A percentile compares a stretch with the other conserved stretches of the same genome.
Conservation (phyloP, 208 protist genomes). For the Leptomonas pyrrhocoris region DNA sequence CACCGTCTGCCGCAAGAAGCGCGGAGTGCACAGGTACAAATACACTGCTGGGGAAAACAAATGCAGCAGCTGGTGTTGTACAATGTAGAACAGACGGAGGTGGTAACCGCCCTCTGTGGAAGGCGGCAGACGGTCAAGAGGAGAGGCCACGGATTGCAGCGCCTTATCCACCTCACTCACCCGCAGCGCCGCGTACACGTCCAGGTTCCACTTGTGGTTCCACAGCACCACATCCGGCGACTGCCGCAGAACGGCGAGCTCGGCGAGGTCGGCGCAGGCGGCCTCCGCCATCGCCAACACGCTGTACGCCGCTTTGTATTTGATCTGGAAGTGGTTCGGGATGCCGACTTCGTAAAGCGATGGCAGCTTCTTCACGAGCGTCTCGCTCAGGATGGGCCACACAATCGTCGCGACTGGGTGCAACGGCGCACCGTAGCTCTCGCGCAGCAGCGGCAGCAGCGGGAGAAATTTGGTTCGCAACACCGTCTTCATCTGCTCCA, state of each 20-base stretch:
- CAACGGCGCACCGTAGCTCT: constrained; percentile 44
- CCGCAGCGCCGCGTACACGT: constrained; percentile 81
- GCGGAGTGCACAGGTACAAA: constrained; percentile 28
- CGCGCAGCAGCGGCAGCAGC: constrained; percentile 59
- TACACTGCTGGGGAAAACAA: constrained; percentile 32
- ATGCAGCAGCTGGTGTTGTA: constrained; percentile 34
- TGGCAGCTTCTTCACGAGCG: constrained; percentile 78
- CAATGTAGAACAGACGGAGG: constrained; percentile 30
- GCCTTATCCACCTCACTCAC: constrained; percentile 55
- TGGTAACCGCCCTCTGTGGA: constrained; percentile 21
- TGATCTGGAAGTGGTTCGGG: constrained; percentile 73
- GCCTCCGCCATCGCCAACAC: constrained; percentile 60
- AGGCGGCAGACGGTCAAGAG: constrained; percentile 26
- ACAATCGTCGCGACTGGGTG: constrained; percentile 62
- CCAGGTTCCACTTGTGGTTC: constrained; percentile 90
- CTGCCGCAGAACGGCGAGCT: constrained; percentile 55
- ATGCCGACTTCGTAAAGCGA: constrained; percentile 77
- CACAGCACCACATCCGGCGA: constrained; percentile 77
- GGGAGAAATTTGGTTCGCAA: constrained; percentile 45
- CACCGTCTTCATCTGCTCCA: constrained; percentile 47
- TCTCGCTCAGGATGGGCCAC: constrained; percentile 82
- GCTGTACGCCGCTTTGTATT: constrained; percentile 70
- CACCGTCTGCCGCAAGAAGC: constrained; percentile 31
- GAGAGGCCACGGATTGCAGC: constrained; percentile 30
- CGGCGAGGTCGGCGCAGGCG: constrained; percentile 56